Percentiles rank a stretch among this genome's conserved stretches.
These are phyloP conservation scores for Irpex sp. DNA, from an alignment of 1,284 basidiomycete genomes.

Conservation along the genomic window DNA sequence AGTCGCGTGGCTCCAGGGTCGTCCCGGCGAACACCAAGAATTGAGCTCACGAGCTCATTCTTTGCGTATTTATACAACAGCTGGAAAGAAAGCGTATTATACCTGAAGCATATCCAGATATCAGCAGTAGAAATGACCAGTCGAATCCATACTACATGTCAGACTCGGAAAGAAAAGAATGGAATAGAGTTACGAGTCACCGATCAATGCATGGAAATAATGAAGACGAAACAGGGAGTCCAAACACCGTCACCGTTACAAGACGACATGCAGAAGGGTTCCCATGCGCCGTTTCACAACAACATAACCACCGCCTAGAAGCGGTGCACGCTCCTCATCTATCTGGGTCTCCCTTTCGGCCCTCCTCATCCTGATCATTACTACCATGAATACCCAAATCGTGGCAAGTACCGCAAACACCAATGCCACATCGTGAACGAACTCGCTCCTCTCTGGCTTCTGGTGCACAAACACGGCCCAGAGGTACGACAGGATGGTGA, in stretches of 20 bases:
- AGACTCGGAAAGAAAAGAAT: no score
- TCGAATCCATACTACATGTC: not conserved
- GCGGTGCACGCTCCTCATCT: constrained; percentile 86
- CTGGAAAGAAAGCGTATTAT: no score
- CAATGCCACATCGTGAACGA: constrained; percentile 90
- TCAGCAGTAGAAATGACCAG: not conserved
- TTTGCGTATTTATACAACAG: no score
- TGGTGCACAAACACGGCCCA: constrained; percentile 84
- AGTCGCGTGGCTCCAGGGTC: not conserved
- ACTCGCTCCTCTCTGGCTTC: constrained; percentile 32
- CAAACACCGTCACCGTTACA: not conserved
- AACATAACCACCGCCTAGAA: constrained; percentile 42
- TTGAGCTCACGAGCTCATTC: no score
- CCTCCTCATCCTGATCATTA: constrained; percentile 39
- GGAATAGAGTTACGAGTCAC: no score
- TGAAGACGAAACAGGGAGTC: not conserved
- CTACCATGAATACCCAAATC: constrained; percentile 79
- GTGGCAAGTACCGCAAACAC: constrained; percentile 84
- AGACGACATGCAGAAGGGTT: not conserved
- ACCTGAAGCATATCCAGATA: no score
- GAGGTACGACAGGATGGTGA: constrained; percentile 80
- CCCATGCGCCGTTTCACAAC: not conserved
- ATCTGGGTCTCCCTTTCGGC: constrained; percentile 53
- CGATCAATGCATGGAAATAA: not conserved
- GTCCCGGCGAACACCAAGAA: no score